Evolutionary conservation across 2,329 filamentous ascomycete species (phyloP).

Genomic region (Colletotrichum tropicale): DNA sequence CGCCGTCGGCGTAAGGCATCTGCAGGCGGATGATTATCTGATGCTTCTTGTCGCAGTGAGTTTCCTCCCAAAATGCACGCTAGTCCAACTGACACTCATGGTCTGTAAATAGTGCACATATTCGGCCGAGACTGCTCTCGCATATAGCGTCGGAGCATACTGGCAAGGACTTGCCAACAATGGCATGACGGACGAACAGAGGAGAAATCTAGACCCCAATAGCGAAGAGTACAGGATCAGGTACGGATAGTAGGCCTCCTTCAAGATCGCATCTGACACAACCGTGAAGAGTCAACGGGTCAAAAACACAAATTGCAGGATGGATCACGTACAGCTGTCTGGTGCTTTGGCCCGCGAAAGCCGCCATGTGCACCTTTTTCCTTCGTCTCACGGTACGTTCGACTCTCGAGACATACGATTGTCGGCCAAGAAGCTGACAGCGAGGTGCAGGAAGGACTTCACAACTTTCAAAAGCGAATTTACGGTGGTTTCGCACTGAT

Average conservation of each 20-base stretch:
- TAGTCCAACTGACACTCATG: neutral
- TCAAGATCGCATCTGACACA: neutral
- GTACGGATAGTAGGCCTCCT: constrained; percentile 19
- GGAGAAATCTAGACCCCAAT: constrained; percentile 45
- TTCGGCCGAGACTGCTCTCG: constrained; percentile 28
- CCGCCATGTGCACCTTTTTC: constrained; percentile 57
- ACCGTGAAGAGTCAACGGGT: constrained; percentile 47
- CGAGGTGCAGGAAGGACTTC: neutral
- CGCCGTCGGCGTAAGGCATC: constrained; percentile 50
- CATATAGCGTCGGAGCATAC: constrained; percentile 41
- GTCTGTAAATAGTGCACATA: neutral
- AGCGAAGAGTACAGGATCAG: constrained; percentile 49
- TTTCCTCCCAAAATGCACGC: constrained; percentile 1
- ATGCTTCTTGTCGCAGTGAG: constrained; percentile 28
- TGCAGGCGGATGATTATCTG: constrained; percentile 61
- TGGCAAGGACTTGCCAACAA: constrained; percentile 59
- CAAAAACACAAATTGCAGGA: constrained; percentile 57
- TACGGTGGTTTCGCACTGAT: constrained; percentile 49
- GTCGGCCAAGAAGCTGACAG: neutral
- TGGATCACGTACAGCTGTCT: constrained; percentile 52
- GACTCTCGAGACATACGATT: no score
- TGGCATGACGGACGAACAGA: constrained; percentile 56
- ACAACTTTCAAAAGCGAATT: constrained; percentile 36
- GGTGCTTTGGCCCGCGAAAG: constrained; percentile 57
- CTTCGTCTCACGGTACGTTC: constrained; percentile 48